Base-by-base conservation (phyloP, 768 basidiomycete genomes). In the Infundibulicybe gibba region DNA sequence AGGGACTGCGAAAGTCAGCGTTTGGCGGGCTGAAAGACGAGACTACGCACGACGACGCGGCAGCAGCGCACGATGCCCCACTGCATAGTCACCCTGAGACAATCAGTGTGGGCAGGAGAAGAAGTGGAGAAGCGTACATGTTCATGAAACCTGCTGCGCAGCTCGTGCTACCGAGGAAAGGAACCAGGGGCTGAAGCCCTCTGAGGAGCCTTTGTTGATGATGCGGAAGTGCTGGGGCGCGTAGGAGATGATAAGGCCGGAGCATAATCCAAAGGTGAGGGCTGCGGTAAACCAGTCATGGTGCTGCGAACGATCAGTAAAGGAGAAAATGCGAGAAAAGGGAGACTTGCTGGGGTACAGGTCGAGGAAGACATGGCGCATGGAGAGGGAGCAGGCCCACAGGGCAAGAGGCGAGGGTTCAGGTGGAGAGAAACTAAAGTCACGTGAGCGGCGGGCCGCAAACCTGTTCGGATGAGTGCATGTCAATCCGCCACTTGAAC, bases 161-260 rank as follows among this genome's bases (percentile, higher is more conserved):
- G 13, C 88, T 89, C 0, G 88, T 90, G 51, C 85, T 85, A 6
- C 97, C 97, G 0, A 98, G 79, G 5, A 97, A 31, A 98, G 69
- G 59, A 90, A 98, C 79, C 88, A 85, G 14, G 94, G 92, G 51
- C 89, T 94, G 52, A 98, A 83, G 0, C 97, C 97, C 54, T 94
- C 85, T 0, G 88, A 92, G 0, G 92, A 86, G 33, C 80, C 76
- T 17, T 81, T 75, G 42, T 71, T 61, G 56, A 97, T 87, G 54
- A 97, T 97, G 6, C 92, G 78, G 44, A 81, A 67, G 56, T 91
- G 90, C 86, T 92, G 92, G 1, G 94, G 94, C 2, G 81, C 60
- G 67, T 95, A 97, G 19, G 91, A 94, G 39, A 90, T 55, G 45
- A 92, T 62, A 38, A 95, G 72, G 4, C 94, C 93, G 47, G 76